Base-by-base conservation (phyloP, 2,329 filamentous ascomycete species). In the Cercospora sojina region DNA sequence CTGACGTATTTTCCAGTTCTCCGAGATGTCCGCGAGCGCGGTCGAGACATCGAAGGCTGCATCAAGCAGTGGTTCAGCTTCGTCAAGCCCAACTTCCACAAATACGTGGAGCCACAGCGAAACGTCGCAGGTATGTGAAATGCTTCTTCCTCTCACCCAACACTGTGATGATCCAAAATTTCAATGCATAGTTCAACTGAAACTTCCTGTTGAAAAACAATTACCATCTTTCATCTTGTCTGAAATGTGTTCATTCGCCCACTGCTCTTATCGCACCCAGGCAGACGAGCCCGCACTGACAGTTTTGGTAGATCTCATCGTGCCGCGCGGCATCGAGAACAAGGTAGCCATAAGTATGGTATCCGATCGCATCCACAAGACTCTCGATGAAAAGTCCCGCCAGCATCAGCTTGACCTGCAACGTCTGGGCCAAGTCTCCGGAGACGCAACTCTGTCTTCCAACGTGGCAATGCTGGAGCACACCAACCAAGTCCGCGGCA, bases 51-150 rank as follows among this genome's bases (percentile, higher is more conserved):
- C 64, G 91, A 97, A 76, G 95, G 95, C 47, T 94, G 93, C 75
- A 93, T 99, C 78, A 98, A 98, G 79, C 95, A 99, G 78, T 99
- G 95, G 95, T 97, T 98, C 77, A 83, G 82, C 10, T 99, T 91
- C 77, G 95, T 99, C 51, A 99, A 99, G 80, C 95, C 95, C 3
- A 98, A 98, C 75, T 98, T 96, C 74, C 91, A 94, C 78, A 92
- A 90, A 84, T 98, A 87, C 76, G 95, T 99, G 64, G 90, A 96
- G 69, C 95, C 95, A 35, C 95, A 99, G 78, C 86, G 93, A 64
- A 90, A 93, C 72, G 89, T 94, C 57, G 93, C 93, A 73, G 89
- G 89, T 90, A 80, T 74, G 82, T 77, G 23, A n/a, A 8, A 1
- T 6, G 29, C 31, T 59, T n/a, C 47, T 57, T 6, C 59, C n/a